These are phyloP conservation scores for Auricularia sp. DNA, from an alignment of 768 basidiomycete species.

Conservation along the genomic window DNA sequence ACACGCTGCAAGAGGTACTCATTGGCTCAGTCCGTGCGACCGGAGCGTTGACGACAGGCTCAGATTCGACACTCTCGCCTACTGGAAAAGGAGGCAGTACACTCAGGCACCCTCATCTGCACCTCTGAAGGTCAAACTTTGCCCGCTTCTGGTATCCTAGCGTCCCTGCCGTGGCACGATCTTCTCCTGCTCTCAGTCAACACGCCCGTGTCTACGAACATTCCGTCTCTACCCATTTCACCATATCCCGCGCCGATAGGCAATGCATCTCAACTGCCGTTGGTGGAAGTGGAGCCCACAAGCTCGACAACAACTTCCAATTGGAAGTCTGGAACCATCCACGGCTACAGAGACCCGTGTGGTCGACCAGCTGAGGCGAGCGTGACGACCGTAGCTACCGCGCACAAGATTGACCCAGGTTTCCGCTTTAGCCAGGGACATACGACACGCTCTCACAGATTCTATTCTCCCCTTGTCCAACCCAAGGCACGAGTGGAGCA, in stretches of 20 bases:
- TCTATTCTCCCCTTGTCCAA: conserved; percentile 43
- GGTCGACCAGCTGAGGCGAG: conserved; percentile 45
- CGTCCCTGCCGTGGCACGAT: conserved; percentile 51
- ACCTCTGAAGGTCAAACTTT: conserved; percentile 20
- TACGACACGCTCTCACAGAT: conserved; percentile 53
- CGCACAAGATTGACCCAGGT: not conserved
- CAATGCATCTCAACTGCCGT: conserved; percentile 40
- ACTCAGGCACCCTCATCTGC: conserved; percentile 27
- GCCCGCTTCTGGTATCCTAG: conserved; percentile 36
- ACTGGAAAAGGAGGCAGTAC: conserved; percentile 17
- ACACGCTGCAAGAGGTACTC: conserved; percentile 50
- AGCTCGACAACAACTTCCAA: conserved; percentile 29
- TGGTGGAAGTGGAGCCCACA: conserved; percentile 35
- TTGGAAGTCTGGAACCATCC: conserved; percentile 43
- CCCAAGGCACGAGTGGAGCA: conserved; percentile 58
- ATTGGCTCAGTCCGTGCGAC: not conserved
- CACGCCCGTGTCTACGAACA: conserved; percentile 12
- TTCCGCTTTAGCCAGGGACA: conserved; percentile 44
- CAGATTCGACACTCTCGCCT: conserved; percentile 29
- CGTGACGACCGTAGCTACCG: not conserved
- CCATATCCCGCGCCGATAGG: conserved; percentile 46
- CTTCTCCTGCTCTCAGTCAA: conserved; percentile 34
- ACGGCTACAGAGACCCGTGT: conserved; percentile 50
- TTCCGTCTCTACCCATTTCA: conserved; percentile 45
- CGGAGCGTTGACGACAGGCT: not conserved